Base-by-base conservation (phyloP, 1,139 yeast species). In the Protomyces lactucae-debilis region DNA sequence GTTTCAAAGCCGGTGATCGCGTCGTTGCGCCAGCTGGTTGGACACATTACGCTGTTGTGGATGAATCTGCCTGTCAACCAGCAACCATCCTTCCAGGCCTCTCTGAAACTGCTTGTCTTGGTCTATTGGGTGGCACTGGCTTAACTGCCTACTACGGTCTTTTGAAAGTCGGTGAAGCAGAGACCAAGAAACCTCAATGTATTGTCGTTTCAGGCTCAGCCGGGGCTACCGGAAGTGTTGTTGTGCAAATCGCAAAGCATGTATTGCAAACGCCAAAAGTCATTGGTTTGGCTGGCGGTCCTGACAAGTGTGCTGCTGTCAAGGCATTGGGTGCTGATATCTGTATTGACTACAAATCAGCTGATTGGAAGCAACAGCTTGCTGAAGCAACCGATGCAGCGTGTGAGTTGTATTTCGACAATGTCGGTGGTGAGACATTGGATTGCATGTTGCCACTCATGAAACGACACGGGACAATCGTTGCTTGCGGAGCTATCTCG, bases 171-270 rank as follows among this genome's bases (percentile, higher is more conserved):
- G 43, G 43, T 3, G 43, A 37, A 37, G 43, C 43, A 14, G 16
- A n/a, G 16, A 70, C 67, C 28, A 64, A 67, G 55, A 40, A 52
- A 18, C 72, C 71, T 23, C 69, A 71, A 64, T 70, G 71, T 25
- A 79, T 83, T 64, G 72, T 83, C 57, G 78, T 85, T 48, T 82
- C 87, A 32, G 88, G 88, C 66, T 89, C 90, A 35, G 82, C 87
- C 9, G 86, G 90, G 68, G 88, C 88, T 35, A 85, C 86, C 43
- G 89, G 90, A 39, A 78, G 84, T 14, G 74, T 80, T 64, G 84
- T 78, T 43, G 82, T 84, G 52, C 88, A 85, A 73, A 71, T 85
- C 35, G 86, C 88, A 57, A 78, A 83, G 67, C 76, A 81, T 71
- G 72, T 83, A 14, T 76, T 81, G 71, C 82, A 82, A 56, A 85